Conservation (phyloP, 2,329 filamentous ascomycete genomes). For the Fusarium scirpi region DNA sequence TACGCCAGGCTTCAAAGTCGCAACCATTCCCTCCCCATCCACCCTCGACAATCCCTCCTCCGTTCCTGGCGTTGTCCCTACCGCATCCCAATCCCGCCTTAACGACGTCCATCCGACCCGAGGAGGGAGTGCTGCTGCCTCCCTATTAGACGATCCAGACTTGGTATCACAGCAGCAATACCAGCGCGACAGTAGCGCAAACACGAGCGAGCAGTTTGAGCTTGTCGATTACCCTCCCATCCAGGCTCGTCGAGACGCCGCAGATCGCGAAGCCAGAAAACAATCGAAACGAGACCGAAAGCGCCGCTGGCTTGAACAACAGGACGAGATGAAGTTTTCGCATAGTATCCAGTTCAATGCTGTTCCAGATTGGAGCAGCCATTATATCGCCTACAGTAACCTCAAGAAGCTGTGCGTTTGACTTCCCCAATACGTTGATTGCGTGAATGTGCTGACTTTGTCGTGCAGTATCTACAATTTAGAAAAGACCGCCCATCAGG, state of each 20-base stretch:
- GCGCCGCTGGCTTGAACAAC: slow-evolving; percentile 76
- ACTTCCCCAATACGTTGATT: neutral
- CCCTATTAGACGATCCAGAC: slow-evolving; percentile 22
- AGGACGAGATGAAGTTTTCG: slow-evolving; percentile 98
- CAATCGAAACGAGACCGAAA: slow-evolving; percentile 69
- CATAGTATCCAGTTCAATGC: slow-evolving; percentile 99
- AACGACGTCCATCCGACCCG: slow-evolving; percentile 45
- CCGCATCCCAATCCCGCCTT: slow-evolving; percentile 31
- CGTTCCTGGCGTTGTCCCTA: slow-evolving; percentile 48
- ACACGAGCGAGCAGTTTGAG: slow-evolving; percentile 52
- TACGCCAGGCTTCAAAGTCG: slow-evolving; percentile 28
- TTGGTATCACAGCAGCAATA: slow-evolving; percentile 16
- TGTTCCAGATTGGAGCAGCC: slow-evolving; percentile 98
- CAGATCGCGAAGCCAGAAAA: slow-evolving; percentile 52
- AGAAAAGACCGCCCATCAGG: slow-evolving; percentile 83
- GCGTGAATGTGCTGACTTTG: slow-evolving; percentile 15
- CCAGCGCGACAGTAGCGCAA: slow-evolving; percentile 15
- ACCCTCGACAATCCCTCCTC: slow-evolving; percentile 55
- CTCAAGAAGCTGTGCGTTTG: slow-evolving; percentile 91
- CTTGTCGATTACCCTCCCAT: slow-evolving; percentile 56
- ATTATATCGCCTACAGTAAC: slow-evolving; percentile 99
- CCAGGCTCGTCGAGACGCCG: slow-evolving; percentile 46
- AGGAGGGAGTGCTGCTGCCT: slow-evolving; percentile 52
- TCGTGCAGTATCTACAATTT: slow-evolving; percentile 88
- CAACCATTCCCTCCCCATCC: slow-evolving; percentile 52